Evolutionary conservation across 495 filamentous ascomycete species (phyloP).

Genomic region (Tuber aestivum): DNA sequence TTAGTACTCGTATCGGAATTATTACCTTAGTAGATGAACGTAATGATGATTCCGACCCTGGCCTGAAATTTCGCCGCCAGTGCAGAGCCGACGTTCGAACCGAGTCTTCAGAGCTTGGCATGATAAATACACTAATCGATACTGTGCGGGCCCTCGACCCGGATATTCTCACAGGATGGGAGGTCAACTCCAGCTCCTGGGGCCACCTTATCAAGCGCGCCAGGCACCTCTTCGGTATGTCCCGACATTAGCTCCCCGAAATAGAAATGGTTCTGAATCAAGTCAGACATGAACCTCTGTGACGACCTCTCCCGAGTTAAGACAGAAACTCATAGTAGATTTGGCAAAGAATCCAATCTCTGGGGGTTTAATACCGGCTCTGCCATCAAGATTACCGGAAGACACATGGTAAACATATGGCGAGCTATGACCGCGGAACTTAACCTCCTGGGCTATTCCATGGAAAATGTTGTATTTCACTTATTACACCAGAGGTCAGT

Average conservation of each 20-base stretch:
- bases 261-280: constrained; percentile 9
- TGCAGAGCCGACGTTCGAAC: constrained; percentile 59
- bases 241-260: not conserved
- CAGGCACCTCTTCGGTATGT: constrained; percentile 62
- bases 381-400: constrained; percentile 76
- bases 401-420: constrained; percentile 97
- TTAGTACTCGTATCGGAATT: constrained; percentile 55
- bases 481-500: constrained; percentile 55
- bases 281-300: constrained; percentile 66
- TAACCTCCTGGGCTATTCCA: constrained; percentile 83
- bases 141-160: constrained; percentile 80
- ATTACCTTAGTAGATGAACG: constrained; percentile 56
- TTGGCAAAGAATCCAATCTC: constrained; percentile 75
- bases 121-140: constrained; percentile 75
- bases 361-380: constrained; percentile 94
- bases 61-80: constrained; percentile 48
- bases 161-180: constrained; percentile 90
- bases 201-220: constrained; percentile 92
- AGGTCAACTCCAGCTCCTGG: constrained; percentile 90
- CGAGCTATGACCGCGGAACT: constrained; percentile 88
- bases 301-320: constrained; percentile 85
- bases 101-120: constrained; percentile 72
- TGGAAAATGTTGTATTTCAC: constrained; percentile 96
- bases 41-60: constrained; percentile 46
- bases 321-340: constrained; percentile 59